Evolutionary conservation across 1,284 basidiomycete genomes (phyloP).

Genomic region (Microbotryum silenes-acaulis): DNA sequence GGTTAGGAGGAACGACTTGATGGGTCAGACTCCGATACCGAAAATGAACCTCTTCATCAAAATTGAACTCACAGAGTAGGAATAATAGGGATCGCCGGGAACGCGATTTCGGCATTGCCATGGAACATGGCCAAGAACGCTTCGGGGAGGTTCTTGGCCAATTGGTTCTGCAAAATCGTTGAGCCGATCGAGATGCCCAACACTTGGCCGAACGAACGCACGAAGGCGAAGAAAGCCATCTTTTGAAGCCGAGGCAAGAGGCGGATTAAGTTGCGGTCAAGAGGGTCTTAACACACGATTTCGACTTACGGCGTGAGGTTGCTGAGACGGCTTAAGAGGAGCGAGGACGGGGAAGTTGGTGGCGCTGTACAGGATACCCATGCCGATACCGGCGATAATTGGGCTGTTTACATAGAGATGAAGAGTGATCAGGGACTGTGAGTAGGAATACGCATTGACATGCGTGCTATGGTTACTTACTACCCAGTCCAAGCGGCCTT

Average conservation of each 20-base stretch:
- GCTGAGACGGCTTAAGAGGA: constrained; percentile 12
- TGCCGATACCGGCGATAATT: constrained; percentile 15
- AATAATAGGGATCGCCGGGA: constrained; percentile 19
- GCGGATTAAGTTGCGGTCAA: background rate
- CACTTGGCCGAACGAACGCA: constrained; percentile 22
- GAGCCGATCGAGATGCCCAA: constrained; percentile 26
- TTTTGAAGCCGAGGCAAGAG: background rate
- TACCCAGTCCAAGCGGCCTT: constrained; percentile 29
- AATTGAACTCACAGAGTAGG: constrained; percentile 7
- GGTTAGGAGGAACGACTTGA: background rate
- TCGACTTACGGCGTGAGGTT: constrained; percentile 20
- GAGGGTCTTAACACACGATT: background rate
- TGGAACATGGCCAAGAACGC: background rate
- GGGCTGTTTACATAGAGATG: background rate
- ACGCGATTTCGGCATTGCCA: constrained; percentile 1
- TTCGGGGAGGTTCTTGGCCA: constrained; percentile 4
- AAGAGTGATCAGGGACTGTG: background rate
- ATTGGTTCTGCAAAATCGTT: constrained; percentile 17
- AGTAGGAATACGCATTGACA: background rate
- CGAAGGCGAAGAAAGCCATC: constrained; percentile 24
- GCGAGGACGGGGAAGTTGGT: constrained; percentile 38
- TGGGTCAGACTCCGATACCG: background rate
- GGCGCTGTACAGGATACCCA: constrained; percentile 25
- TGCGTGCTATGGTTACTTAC: background rate
- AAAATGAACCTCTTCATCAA: background rate